Evolutionary conservation across 2,329 filamentous ascomycete species (phyloP).

Genomic region (Coleophoma cylindrospora): DNA sequence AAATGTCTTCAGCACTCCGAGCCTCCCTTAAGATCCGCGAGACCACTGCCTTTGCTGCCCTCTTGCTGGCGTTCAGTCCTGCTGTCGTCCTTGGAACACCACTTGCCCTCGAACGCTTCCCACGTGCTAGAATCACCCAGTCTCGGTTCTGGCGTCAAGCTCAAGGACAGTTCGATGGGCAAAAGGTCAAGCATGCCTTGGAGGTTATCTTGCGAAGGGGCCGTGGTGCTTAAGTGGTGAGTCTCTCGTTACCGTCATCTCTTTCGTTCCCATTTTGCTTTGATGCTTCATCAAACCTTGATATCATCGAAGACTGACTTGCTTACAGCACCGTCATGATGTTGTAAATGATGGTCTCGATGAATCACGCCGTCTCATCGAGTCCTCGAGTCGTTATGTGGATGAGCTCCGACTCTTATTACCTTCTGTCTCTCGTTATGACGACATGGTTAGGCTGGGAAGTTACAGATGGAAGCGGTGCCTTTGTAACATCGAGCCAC

Average conservation of each 20-base stretch:
- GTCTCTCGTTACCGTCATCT: too few species aligned
- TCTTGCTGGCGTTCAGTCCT: background rate
- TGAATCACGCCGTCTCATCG: background rate
- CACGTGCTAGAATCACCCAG: background rate
- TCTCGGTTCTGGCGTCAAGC: background rate
- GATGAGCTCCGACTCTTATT: background rate
- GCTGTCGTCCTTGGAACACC: background rate
- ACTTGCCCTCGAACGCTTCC: background rate
- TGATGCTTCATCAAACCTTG: background rate
- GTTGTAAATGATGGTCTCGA: background rate
- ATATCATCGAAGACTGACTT: background rate
- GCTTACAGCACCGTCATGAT: background rate
- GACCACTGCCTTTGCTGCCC: background rate
- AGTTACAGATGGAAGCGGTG: background rate
- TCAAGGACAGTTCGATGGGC: background rate
- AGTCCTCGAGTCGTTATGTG: background rate
- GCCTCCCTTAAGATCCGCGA: conserved; percentile 1
- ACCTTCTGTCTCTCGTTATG: background rate
- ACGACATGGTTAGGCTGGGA: background rate
- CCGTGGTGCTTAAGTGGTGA: background rate
- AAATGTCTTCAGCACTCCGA: background rate
- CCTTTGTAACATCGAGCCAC: background rate
- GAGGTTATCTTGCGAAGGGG: background rate
- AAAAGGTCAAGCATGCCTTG: background rate
- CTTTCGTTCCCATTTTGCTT: too few species aligned